Base-by-base conservation (phyloP, 2,329 filamentous ascomycete species). In the Aspergillus novoparasiticus region DNA sequence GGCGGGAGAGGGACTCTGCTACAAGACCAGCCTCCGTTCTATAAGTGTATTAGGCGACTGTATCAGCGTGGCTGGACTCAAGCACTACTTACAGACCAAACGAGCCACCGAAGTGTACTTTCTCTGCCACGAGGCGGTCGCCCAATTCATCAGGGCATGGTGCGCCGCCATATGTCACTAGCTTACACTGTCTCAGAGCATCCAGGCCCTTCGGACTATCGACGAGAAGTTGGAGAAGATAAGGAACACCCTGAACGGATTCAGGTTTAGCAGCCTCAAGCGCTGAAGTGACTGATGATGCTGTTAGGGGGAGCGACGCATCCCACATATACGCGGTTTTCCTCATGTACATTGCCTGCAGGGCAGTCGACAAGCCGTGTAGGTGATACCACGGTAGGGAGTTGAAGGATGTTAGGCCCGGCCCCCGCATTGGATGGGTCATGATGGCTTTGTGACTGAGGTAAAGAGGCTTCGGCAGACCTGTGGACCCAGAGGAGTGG, bases 401-500 rank as follows among this genome's bases (percentile, higher is more conserved):
- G 57, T 79, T 81, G 64, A 82, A 82, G 0, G 78, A 78, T 1
- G 75, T 77, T 30, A 80, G 69, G 0, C 77, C 78, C 0, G 76
- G 76, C 0, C 74, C 74, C 26, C 72, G 65, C 32, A 78, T 60
- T 2, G 78, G 76, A 55, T 75, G 77, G 4, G 69, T 76, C 68
- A 81, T 72, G 26, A 82, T 58, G 5, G 75, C 75, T 41, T 74
- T 72, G 59, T 83, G 80, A 2, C 79, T 81, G 39, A 82, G 74
- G 16, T 77, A 73, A 2, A 83, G 70, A 4, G 81, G 81, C 62
- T 83, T 83, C 0, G 81, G 82, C 4, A 79, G 75, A 0, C 81
- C 81, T 0, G 82, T 84, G 2, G 81, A 83, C 0, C 82, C 82
- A 0, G 82, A 83, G 0, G 82, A 84, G 64, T 84, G 82, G 46